Evolutionary conservation across 768 basidiomycete species (phyloP).

Genomic region (Russula olivacea): DNA sequence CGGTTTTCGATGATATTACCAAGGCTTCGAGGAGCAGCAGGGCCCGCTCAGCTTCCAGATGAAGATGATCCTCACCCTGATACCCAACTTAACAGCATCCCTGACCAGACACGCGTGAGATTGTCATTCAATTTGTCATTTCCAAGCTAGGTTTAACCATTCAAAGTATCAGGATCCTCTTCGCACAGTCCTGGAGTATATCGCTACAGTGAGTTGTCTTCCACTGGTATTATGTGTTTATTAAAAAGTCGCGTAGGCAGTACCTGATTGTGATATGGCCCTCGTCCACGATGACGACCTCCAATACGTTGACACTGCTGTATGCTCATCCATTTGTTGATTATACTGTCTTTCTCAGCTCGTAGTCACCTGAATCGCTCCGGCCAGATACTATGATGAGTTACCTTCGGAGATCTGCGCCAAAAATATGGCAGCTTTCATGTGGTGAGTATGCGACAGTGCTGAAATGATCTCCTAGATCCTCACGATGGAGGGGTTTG

Average conservation of each 20-base stretch:
- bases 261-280: not conserved
- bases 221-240: not conserved
- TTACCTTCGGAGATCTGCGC: not conserved
- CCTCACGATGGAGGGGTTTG: not conserved
- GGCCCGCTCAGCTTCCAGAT: not conserved
- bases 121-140: too few relatives aligned
- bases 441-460: not conserved
- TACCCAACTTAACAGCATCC: not conserved
- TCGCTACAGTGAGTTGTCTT: not conserved
- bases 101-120: not conserved
- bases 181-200: not conserved
- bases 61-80: not conserved
- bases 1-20: not conserved
- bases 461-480: not conserved
- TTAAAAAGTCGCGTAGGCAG: not conserved
- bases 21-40: not conserved
- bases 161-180: conserved; percentile 1
- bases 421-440: not conserved
- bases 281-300: conserved; percentile 3
- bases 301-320: not conserved
- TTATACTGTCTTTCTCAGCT: not conserved
- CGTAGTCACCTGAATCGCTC: not conserved
- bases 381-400: not conserved
- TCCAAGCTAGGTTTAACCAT: not conserved
- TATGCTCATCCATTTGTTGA: not conserved